These are phyloP conservation scores for Tripterygium wilfordii DNA, from an alignment of 177 flowering plant species.

Conservation along the genomic window DNA sequence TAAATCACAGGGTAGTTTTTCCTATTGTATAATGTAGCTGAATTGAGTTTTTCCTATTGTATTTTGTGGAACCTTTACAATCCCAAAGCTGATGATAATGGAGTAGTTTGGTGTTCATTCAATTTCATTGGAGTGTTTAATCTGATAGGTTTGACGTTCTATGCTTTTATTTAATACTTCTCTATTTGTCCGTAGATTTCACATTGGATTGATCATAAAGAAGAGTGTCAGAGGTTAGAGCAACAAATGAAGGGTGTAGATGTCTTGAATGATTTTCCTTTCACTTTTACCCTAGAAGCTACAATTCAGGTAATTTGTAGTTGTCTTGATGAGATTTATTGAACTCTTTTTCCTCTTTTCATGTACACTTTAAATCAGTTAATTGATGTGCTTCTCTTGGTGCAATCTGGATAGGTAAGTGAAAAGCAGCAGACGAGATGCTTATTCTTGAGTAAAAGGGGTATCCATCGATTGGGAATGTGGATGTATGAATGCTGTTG, in stretches of 20 bases:
- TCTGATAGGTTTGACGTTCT: background rate
- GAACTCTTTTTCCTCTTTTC: background rate
- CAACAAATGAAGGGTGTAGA: constrained; percentile 57
- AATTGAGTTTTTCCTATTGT: too few species aligned
- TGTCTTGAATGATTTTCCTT: constrained; percentile 67
- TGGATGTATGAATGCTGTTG: constrained; percentile 81
- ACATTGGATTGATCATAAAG: constrained; percentile 72
- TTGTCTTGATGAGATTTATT: background rate
- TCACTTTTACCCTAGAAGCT: constrained; percentile 59
- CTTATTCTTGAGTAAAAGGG: constrained; percentile 52
- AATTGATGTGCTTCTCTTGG: constrained; percentile 5
- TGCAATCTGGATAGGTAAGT: constrained; percentile 24
- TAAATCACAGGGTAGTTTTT: too few species aligned
- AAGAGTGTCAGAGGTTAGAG: constrained; percentile 77
- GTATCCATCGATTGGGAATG: constrained; percentile 67
- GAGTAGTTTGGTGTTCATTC: too few species aligned
- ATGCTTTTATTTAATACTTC: background rate
- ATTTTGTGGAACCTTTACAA: too few species aligned
- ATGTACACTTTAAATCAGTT: background rate
- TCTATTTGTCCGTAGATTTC: constrained; percentile 32
- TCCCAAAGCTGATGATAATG: too few species aligned
- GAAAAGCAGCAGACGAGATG: constrained; percentile 56
- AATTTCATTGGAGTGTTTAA: background rate
- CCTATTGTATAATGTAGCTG: too few species aligned
- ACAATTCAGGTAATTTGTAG: constrained; percentile 42